Base-by-base conservation (phyloP, 345 rosid genomes). In the Murraya paniculata region DNA sequence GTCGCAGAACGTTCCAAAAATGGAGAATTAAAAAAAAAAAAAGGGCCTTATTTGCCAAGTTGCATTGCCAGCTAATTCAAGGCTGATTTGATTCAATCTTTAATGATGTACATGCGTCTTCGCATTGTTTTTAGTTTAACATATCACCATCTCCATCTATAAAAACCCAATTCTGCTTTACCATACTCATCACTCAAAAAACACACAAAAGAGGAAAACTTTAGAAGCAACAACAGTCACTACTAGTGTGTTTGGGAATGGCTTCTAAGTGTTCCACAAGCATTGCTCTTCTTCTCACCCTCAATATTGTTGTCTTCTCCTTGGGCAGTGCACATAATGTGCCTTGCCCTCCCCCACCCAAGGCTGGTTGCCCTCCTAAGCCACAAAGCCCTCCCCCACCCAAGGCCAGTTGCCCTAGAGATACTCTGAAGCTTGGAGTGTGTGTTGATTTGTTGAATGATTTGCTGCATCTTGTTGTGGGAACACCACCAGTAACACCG, bases 231-330 rank as follows among this genome's bases (percentile, higher is more conserved):
- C 50, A 45, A 45, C 16, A 13, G 18, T 45, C n/a, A 45, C 50
- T 13, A 21, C 7, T 18, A 9, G 18, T 38, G 5, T n/a, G 50
- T 14, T 36, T 7, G 9, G 45, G 28, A 64, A 80, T 82, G 88
- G 85, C 85, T 68, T 77, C 85, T 0, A 81, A n/a, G 55, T 33
- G 58, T 70, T 28, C 67, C 7, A 18, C 78, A 45, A 48, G 71
- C 35, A 66, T 39, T 59, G 84, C 79, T 13, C 72, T 75, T 60
- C 65, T 77, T 30, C 75, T 85, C 16, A 35, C 21, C 14, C 56
- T 70, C 59, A 82, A 80, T 38, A 66, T 85, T 41, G 72, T 82
- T 38, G 67, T 83, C 55, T 73, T 77, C 78, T 68, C 81, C 27
- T 24, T 60, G 77, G 85, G 77, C 55, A 77, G 64, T 77, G 78